Evolutionary conservation across 306 rosid genomes (phyloP).

Genomic region (Bauhinia variegata): DNA sequence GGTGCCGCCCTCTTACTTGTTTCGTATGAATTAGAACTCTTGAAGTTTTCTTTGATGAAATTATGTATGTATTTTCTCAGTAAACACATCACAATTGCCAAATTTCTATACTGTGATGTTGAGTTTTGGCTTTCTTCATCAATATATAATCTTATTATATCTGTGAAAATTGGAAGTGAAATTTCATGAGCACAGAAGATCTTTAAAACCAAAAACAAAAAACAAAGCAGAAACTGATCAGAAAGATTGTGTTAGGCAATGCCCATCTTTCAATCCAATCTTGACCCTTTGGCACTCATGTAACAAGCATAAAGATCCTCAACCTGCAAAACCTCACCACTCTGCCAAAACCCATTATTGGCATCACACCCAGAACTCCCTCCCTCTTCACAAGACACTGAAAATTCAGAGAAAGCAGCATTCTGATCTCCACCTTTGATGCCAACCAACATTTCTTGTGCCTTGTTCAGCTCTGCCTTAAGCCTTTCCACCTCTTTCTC

Average conservation of each 20-base stretch:
- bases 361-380: conserved; percentile 39
- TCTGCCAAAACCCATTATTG: conserved; percentile 21
- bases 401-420: conserved; percentile 34
- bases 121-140: too few relatives aligned
- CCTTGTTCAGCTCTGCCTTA: conserved; percentile 50
- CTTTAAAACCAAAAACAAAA: too few relatives aligned
- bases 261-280: conserved; percentile 29
- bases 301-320: conserved; percentile 61
- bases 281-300: conserved; percentile 42
- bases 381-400: conserved; percentile 34
- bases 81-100: background rate
- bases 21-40: too few relatives aligned
- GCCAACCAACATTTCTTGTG: conserved; percentile 38
- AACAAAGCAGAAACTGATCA: background rate
- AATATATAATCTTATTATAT: too few relatives aligned
- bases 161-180: too few relatives aligned
- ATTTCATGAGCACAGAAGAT: background rate
- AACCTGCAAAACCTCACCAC: conserved; percentile 36
- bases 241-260: background rate
- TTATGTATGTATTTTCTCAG: background rate
- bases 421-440: conserved; percentile 29
- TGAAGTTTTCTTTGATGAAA: too few relatives aligned
- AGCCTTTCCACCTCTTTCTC: conserved; percentile 61
- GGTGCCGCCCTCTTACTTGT: too few relatives aligned
- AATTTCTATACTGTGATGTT: background rate